A percentile compares a stretch with the other conserved stretches of the same genome.
Conservation (phyloP, 257 asterid genomes). For the Solanum pennellii region DNA sequence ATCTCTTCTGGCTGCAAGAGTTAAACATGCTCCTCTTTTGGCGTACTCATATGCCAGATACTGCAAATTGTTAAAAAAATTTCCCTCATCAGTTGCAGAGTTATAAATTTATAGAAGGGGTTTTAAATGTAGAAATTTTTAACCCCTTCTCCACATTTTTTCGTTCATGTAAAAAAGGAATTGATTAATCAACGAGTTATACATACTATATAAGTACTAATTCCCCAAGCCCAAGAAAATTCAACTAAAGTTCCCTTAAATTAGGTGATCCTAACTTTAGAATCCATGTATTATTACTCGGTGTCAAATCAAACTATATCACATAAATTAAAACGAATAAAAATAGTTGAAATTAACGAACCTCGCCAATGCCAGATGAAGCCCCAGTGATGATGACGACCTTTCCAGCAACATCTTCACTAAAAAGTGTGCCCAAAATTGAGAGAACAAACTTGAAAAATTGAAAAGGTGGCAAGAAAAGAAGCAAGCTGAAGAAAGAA, state of each 20-base stretch:
- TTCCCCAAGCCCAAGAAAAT: no score
- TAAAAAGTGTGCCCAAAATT: conserved; percentile 29
- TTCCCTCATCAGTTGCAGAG: neutral
- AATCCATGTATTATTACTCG: neutral
- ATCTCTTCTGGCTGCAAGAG: conserved; percentile 64
- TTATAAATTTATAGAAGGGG: neutral
- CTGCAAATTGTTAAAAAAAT: conserved; percentile 2
- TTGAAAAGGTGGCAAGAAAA: conserved; percentile 30
- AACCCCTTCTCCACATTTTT: neutral
- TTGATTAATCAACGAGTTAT: neutral
- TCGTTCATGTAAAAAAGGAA: no score
- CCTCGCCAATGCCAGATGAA: conserved; percentile 84
- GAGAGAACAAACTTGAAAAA: conserved; percentile 16
- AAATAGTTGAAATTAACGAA: neutral
- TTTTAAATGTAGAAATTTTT: neutral
- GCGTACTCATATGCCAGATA: conserved; percentile 82
- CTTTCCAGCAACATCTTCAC: conserved; percentile 46
- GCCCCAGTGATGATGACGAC: conserved; percentile 69
- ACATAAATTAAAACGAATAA: neutral
- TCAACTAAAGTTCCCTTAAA: no score
- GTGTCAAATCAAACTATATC: neutral
- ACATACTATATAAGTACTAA: no score
- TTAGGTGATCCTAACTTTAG: neutral
- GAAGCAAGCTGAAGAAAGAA: conserved; percentile 13
- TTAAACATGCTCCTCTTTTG: conserved; percentile 58